Evolutionary conservation across 1,139 yeast genomes (phyloP), one percentile per base, ranked within the genome.

Genomic region (Wickerhamomyces sp.): DNA sequence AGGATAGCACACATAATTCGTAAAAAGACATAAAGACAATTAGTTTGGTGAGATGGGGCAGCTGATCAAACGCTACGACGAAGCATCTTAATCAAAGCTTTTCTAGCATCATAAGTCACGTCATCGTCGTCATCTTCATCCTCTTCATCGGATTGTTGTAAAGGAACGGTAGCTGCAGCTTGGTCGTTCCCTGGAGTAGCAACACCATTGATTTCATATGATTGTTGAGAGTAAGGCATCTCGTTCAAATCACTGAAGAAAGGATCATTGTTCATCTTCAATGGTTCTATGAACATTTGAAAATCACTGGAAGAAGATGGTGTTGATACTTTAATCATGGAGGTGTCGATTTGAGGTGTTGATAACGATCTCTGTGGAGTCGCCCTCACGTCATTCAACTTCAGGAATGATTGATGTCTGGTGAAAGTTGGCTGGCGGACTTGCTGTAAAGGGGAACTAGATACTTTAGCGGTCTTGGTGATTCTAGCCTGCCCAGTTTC

Each of bases 401-500:
- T 32, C 16, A 37, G 35, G 16, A 42, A 19, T 3, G 53, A 47
- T 28, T 44, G 45, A 35, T 44, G 49, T 44, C 48, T 49, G 20
- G 47, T 41, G 17, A 46, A 18, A 13, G 27, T 36, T n/a, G 38
- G 37, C 24, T 27, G 14, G 20, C 15, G 16, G 16, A 27, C 9
- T 9, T 23, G 16, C 28, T n/a, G 22, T 32, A 31, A 6, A 20
- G 17, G 7, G 13, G 33, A n/a, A 16, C 3, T 12, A 12, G 36
- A 12, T 9, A 29, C n/a, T 29, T 19, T 33, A 4, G 31, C 41
- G 3, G 40, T 40, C 27, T 40, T 49, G 6, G 39, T 42, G n/a
- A 51, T 27, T 24, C 30, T 36, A 5, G 55, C 55, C 26, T 45
- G 46, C 3, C 55, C 55, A 21, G 23, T 35, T 34, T 49, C 55